Percentiles rank a stretch among this genome's conserved stretches.
Evolutionary conservation across 140 eudicot genomes (phyloP).

Genomic region (Ambrosia hybrid): DNA sequence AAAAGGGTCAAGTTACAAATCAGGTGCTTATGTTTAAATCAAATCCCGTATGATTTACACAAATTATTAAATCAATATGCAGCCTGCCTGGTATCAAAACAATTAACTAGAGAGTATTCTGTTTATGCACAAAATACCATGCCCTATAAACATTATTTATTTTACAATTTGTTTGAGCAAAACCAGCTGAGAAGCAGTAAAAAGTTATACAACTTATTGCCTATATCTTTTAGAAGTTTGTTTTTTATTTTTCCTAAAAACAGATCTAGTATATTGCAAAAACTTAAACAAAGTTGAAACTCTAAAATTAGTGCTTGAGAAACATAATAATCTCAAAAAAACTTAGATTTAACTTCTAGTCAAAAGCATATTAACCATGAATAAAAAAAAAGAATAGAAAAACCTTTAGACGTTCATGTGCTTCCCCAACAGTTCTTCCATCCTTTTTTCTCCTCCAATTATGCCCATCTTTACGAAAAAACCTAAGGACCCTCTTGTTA

Average conservation of each 20-base stretch:
- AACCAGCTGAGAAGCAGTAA: slow-evolving; percentile 5
- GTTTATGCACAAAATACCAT: background rate
- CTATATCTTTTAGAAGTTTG: background rate
- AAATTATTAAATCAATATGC: background rate
- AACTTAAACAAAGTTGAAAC: slow-evolving; percentile 17
- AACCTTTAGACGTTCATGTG: slow-evolving; percentile 96
- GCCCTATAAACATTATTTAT: background rate
- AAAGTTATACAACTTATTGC: background rate
- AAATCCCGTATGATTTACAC: background rate
- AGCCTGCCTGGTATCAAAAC: background rate
- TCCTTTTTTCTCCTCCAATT: slow-evolving; percentile 90
- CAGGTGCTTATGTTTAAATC: slow-evolving; percentile 13
- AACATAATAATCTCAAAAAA: slow-evolving; percentile 9
- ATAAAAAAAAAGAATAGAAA: slow-evolving; percentile 20
- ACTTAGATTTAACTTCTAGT: slow-evolving; percentile 10
- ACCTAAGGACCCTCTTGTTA: slow-evolving; percentile 87
- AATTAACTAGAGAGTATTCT: background rate
- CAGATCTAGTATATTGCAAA: slow-evolving; percentile 12
- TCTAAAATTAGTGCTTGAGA: background rate
- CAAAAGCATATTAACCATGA: slow-evolving; percentile 1
- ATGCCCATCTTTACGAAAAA: slow-evolving; percentile 93
- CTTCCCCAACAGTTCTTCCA: slow-evolving; percentile 91
- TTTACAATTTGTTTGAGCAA: background rate
- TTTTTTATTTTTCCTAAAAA: background rate
- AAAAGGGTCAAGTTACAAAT: background rate